A percentile compares a stretch with the other conserved stretches of the same genome.
phyloP scores from a whole-genome alignment of 208 protist genomes.

The Leishmania tropica region DNA sequence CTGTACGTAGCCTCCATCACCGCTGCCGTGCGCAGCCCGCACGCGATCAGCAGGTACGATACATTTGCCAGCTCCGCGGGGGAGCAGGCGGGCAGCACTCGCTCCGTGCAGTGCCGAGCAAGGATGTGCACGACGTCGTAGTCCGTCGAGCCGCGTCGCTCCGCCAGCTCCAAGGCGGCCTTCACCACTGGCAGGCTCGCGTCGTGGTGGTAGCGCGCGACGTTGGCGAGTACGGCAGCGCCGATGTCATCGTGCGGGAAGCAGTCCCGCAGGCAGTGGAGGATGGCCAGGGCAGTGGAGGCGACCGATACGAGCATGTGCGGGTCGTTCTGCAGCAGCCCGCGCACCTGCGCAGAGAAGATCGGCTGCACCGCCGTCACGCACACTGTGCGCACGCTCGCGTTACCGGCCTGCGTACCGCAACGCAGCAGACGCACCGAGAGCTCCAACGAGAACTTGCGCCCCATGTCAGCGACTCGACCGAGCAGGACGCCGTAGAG shows the following conservation, averaged over 20 bases:
- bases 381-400: constrained; percentile 58
- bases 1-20: constrained; percentile 44
- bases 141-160: constrained; percentile 57
- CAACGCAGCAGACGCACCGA: constrained; percentile 70
- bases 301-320: constrained; percentile 53
- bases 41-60: constrained; percentile 57
- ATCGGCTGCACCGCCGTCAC: constrained; percentile 74
- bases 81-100: constrained; percentile 49
- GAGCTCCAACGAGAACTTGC: constrained; percentile 64
- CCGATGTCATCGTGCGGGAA: constrained; percentile 73
- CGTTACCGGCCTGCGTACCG: constrained; percentile 37
- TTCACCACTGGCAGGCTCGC: constrained; percentile 46
- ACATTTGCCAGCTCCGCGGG: constrained; percentile 51
- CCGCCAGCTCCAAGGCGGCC: constrained; percentile 60
- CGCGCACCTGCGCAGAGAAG: constrained; percentile 67
- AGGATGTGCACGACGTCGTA: constrained; percentile 57
- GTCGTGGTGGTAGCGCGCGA: constrained; percentile 56
- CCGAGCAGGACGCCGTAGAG: constrained; percentile 78
- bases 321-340: constrained; percentile 73
- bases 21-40: constrained; percentile 58
- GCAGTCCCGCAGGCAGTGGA: constrained; percentile 70
- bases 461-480: constrained; percentile 59
- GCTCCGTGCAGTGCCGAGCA: constrained; percentile 46
- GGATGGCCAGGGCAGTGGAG: constrained; percentile 47
- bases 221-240: constrained; percentile 61